Evolutionary conservation across 2,329 filamentous ascomycete species (phyloP).

Genomic region (Chrysosporium queenslandicum): DNA sequence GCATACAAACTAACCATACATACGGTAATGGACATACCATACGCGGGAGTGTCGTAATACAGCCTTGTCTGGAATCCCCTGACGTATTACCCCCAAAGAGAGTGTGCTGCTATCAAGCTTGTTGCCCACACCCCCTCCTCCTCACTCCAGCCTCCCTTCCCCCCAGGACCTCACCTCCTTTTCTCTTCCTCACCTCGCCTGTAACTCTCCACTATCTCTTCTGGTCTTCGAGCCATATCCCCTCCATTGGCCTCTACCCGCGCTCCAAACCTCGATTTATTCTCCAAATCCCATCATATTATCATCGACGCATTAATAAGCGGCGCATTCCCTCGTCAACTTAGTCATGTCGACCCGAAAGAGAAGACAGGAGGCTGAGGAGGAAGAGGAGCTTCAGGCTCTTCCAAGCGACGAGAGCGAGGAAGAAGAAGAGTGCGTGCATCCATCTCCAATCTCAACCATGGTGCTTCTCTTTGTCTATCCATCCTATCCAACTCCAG

Average conservation of each 20-base stretch:
- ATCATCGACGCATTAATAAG: not conserved
- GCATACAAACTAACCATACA: not conserved
- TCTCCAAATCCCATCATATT: not conserved
- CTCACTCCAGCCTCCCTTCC: conserved; percentile 5
- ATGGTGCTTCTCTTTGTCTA: not conserved
- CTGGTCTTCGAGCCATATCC: not conserved
- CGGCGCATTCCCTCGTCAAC: not conserved
- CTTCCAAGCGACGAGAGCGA: conserved; percentile 43
- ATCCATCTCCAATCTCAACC: not conserved
- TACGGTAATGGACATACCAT: not conserved
- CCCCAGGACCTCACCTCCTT: not conserved
- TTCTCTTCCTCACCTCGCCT: not conserved
- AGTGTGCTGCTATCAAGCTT: conserved; percentile 9
- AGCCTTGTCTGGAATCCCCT: conserved; percentile 5
- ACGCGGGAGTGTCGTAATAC: not conserved
- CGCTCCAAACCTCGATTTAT: not conserved
- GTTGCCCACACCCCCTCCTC: conserved; percentile 2
- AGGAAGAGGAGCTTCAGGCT: conserved; percentile 39
- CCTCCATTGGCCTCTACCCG: not conserved
- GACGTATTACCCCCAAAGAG: conserved; percentile 9
- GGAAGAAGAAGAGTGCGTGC: conserved; percentile 38
- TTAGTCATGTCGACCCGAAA: conserved; percentile 40
- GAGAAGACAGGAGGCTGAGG: conserved; percentile 42
- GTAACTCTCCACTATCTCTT: not conserved
- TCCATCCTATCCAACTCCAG: not conserved